Conservation (phyloP, 2,329 filamentous ascomycete genomes). For the Fusarium sp. region DNA sequence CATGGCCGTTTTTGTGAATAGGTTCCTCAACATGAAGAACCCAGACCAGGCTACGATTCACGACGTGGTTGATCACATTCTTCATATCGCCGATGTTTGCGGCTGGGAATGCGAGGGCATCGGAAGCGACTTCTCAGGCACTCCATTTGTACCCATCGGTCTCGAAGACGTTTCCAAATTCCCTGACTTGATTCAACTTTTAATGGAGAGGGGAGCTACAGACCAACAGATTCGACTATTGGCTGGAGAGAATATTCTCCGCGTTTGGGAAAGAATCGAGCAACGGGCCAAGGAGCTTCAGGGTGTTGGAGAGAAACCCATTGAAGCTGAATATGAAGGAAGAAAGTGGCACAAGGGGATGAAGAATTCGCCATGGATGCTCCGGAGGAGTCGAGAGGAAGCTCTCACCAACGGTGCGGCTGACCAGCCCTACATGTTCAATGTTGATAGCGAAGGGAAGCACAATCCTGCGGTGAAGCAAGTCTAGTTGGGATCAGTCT, state of each 20-base stretch:
- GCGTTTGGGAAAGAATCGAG: conserved; percentile 44
- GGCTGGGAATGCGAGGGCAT: conserved; percentile 51
- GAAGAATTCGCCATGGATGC: conserved; percentile 39
- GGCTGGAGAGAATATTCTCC: conserved; percentile 42
- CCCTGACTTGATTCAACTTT: conserved; percentile 43
- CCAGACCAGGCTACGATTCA: conserved; percentile 46
- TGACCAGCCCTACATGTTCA: conserved; percentile 16
- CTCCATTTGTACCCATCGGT: conserved; percentile 38
- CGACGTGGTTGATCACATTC: conserved; percentile 48
- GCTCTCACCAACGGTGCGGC: conserved; percentile 18
- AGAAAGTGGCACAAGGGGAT: conserved; percentile 42
- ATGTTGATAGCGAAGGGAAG: conserved; percentile 17
- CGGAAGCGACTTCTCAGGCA: conserved; percentile 50
- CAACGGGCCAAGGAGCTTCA: conserved; percentile 38
- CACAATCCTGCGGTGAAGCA: conserved; percentile 13
- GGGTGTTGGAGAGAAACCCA: conserved; percentile 34
- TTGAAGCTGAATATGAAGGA: conserved; percentile 43
- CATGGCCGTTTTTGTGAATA: conserved; percentile 51
- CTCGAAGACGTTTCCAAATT: conserved; percentile 49
- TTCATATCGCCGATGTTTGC: conserved; percentile 41
- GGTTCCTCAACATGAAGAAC: conserved; percentile 46
- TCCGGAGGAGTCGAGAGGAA: conserved; percentile 25
- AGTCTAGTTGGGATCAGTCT: background rate
- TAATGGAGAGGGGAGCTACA: conserved; percentile 44
- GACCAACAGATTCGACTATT: conserved; percentile 41